phyloP scores from a whole-genome alignment of 2,329 filamentous ascomycete genomes.

The Penicillium italicum region DNA sequence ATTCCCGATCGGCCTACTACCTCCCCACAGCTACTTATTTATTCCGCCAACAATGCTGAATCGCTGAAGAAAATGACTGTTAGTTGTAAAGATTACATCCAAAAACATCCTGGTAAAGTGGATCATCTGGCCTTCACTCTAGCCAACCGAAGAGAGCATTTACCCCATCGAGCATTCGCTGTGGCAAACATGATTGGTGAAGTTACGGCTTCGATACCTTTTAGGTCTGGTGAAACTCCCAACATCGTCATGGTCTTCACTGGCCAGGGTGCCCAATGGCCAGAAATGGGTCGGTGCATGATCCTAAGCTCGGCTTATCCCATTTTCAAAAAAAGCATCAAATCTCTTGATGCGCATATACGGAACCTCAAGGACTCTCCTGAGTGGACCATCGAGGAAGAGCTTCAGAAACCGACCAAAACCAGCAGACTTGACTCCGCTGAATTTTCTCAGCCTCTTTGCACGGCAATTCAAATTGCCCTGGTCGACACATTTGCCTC shows the following conservation, averaged over 20 bases:
- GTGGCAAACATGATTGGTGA: background rate
- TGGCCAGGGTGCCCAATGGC: slow-evolving; percentile 26
- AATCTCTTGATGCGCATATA: background rate
- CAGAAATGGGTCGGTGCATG: slow-evolving; percentile 17
- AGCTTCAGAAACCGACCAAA: slow-evolving; percentile 1
- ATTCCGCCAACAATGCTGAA: slow-evolving; percentile 4
- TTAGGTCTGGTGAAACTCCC: background rate
- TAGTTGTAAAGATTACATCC: background rate
- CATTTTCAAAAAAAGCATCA: slow-evolving; percentile 1
- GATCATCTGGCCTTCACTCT: slow-evolving; percentile 13
- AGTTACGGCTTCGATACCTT: background rate
- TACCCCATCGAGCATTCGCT: background rate
- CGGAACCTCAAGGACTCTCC: background rate
- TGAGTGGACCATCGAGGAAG: slow-evolving; percentile 12
- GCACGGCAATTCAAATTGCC: slow-evolving; percentile 19
- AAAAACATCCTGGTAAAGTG: background rate
- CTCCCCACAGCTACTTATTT: background rate
- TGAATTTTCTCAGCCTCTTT: slow-evolving; percentile 15
- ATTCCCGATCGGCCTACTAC: background rate
- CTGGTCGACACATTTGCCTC: slow-evolving; percentile 11
- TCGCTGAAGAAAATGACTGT: background rate
- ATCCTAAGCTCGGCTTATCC: background rate
- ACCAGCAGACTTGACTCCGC: background rate
- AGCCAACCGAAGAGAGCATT: slow-evolving; percentile 5
- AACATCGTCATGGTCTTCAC: slow-evolving; percentile 16